A percentile compares a stretch with the other conserved stretches of the same genome.
Evolutionary conservation across 2,329 filamentous ascomycete genomes (phyloP).

Genomic region (Alternaria angustiovoidea): DNA sequence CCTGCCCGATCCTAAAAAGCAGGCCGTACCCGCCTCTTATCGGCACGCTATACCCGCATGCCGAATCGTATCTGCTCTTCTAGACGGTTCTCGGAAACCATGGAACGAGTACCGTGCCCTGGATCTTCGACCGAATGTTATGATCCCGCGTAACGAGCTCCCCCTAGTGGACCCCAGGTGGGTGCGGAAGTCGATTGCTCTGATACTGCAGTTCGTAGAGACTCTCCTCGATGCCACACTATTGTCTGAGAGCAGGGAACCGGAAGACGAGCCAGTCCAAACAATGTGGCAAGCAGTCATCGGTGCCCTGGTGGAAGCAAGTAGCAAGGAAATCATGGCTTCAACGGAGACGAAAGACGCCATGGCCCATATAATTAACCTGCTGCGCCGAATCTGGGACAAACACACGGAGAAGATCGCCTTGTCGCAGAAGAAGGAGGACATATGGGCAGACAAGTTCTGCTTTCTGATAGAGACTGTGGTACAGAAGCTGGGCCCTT

Average conservation of each 20-base stretch:
- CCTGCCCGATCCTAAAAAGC: slow-evolving; percentile 9
- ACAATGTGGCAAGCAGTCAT: slow-evolving; percentile 70
- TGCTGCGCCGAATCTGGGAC: slow-evolving; percentile 75
- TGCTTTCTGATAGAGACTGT: slow-evolving; percentile 61
- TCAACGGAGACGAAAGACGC: slow-evolving; percentile 84
- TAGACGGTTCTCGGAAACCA: slow-evolving; percentile 66
- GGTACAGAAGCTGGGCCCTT: slow-evolving; percentile 59
- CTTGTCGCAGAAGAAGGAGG: slow-evolving; percentile 43
- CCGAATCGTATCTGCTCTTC: slow-evolving; percentile 75
- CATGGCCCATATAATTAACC: slow-evolving; percentile 73
- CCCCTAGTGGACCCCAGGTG: slow-evolving; percentile 85
- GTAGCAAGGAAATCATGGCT: slow-evolving; percentile 87
- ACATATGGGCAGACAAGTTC: slow-evolving; percentile 60
- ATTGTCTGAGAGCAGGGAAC: slow-evolving; percentile 51
- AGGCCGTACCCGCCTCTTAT: slow-evolving; percentile 21
- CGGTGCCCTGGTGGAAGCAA: slow-evolving; percentile 70
- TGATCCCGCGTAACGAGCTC: slow-evolving; percentile 73
- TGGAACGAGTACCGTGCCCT: slow-evolving; percentile 80
- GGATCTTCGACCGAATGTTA: slow-evolving; percentile 58
- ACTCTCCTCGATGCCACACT: slow-evolving; percentile 60
- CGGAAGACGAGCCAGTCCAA: slow-evolving; percentile 59
- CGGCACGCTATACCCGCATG: slow-evolving; percentile 53
- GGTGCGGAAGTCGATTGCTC: slow-evolving; percentile 75
- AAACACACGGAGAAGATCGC: slow-evolving; percentile 55
- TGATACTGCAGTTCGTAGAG: slow-evolving; percentile 70